Percentiles rank a stretch among this genome's conserved stretches.
phyloP scores from a whole-genome alignment of 805 yeast species.

The Candida odintsovae region DNA sequence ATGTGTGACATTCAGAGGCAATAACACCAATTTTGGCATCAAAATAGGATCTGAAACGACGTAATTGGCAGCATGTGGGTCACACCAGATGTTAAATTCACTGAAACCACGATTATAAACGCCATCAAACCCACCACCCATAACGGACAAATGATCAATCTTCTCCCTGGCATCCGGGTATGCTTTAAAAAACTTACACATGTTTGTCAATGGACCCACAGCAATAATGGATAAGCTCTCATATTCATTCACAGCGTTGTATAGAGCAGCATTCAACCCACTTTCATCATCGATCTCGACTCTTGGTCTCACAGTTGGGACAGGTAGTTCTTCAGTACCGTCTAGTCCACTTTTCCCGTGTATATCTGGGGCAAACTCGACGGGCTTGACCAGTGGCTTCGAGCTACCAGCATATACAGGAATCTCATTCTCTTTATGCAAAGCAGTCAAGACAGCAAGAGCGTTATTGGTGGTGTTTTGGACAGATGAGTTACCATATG shows the following conservation, averaged over 20 bases:
- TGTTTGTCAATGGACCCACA: constrained; percentile 74
- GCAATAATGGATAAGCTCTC: constrained; percentile 58
- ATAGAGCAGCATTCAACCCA: constrained; percentile 29
- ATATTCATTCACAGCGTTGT: constrained; percentile 35
- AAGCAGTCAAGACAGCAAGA: constrained; percentile 56
- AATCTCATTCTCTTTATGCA: constrained; percentile 37
- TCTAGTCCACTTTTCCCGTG: constrained; percentile 78
- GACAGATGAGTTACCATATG: constrained; percentile 36
- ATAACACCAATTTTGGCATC: constrained; percentile 41
- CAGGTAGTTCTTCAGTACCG: constrained; percentile 60
- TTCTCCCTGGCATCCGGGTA: constrained; percentile 49
- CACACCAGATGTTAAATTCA: constrained; percentile 73
- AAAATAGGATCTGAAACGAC: constrained; percentile 45
- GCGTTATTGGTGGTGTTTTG: constrained; percentile 66
- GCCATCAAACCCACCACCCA: constrained; percentile 63
- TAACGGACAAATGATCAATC: constrained; percentile 52
- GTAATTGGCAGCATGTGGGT: constrained; percentile 66
- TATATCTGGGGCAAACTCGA: constrained; percentile 51
- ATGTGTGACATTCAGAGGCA: constrained; percentile 69
- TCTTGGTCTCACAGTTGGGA: constrained; percentile 30
- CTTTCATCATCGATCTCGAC: constrained; percentile 34
- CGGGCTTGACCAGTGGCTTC: constrained; percentile 46
- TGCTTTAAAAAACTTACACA: constrained; percentile 47
- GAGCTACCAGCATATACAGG: constrained; percentile 65
- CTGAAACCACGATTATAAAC: constrained; percentile 38